Evolutionary conservation across 495 filamentous ascomycete genomes (phyloP), one percentile per base, ranked within the genome.

Genomic region (Polyplosphaeria fusca): DNA sequence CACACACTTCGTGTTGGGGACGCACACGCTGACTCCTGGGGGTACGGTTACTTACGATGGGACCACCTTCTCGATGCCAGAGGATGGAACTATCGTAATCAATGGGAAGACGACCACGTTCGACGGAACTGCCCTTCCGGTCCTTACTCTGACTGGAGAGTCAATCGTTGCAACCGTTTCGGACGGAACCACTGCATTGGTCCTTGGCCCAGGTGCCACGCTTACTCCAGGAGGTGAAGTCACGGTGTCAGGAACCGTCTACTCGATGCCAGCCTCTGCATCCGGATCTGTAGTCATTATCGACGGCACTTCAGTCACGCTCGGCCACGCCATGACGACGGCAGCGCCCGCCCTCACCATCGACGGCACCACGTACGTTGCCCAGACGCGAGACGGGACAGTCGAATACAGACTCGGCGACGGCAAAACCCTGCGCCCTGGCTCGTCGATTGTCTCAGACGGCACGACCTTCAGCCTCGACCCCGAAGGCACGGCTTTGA

Each of bases 401-500:
- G 61, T 57, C 5, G 65, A 68, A 12, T 72, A 64, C 47, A 49
- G 63, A 13, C 58, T 72, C 19, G 66, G 41, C 1, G 22, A 40
- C 13, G 70, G 68, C 16, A 61, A 49, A 23, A 67, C 68, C 3
- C 58, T 73, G 19, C 68, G 58, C 0, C 68, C 71, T 11, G 71
- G 71, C 2, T 68, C 67, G 11, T 52, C 63, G 7, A 63, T 72
- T 28, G 70, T 64, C 1, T 55, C 70, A 1, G 46, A 41, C 5
- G 71, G 71, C 18, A 64, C 69, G 11, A 68, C 66, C 9, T 70
- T 68, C 50, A 61, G 51, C 4, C 54, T 73, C 0, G 54, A 54
- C 14, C 26, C 63, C 2, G 43, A 57, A 16, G 71, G 64, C 0
- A 64, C 63, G 4, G 56, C 58, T 0, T 44, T 72, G 11, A 55